Base-by-base conservation (phyloP, 805 yeast species). In the Myxozyma udenii region DNA sequence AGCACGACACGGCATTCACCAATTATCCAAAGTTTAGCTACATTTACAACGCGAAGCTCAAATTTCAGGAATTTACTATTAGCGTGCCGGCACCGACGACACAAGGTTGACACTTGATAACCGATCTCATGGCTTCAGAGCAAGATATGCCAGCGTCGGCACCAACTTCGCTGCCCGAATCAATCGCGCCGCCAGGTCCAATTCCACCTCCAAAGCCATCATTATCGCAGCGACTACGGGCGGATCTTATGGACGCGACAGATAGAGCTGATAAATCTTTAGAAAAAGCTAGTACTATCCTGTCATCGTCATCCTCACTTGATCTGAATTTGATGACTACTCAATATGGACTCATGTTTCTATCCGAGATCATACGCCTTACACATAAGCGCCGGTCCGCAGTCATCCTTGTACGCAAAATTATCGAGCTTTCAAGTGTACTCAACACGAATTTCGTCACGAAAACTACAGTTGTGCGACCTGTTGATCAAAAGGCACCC, bases 241-340 rank as follows among this genome's bases (percentile, higher is more conserved):
- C 51, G 16, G 35, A 26, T 22, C 36, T 51, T 18, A 19, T 51
- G 28, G 19, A 22, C 14, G 45, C 50, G 4, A 48, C 48, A 3
- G 33, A 35, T 16, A 6, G 9, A n/a, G 44, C 49, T 9, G 51
- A 46, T 38, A 48, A 50, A 9, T 22, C 48, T n/a, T 48, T 55
- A 12, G 24, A 47, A 14, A 48, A 46, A 35, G 55, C 55, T 14
- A 16, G 22, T 28, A 41, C 51, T 5, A 38, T 53, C 9, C 48
- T 55, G 16, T 45, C 58, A 3, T n/a, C 43, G 16, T 3, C 48
- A 16, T 48, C 58, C 14, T 19, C 58, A 14, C 44, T 51, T 14
- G 60, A 55, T 39, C 49, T 55, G 33, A 53, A 55, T 36, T 49
- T 55, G 23, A 53, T 55, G 58, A 52, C 58, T 5, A 48, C 42